These are phyloP conservation scores for Actinomortierella wolfii DNA, from an alignment of 371 early-diverging fungal species.

Conservation along the genomic window DNA sequence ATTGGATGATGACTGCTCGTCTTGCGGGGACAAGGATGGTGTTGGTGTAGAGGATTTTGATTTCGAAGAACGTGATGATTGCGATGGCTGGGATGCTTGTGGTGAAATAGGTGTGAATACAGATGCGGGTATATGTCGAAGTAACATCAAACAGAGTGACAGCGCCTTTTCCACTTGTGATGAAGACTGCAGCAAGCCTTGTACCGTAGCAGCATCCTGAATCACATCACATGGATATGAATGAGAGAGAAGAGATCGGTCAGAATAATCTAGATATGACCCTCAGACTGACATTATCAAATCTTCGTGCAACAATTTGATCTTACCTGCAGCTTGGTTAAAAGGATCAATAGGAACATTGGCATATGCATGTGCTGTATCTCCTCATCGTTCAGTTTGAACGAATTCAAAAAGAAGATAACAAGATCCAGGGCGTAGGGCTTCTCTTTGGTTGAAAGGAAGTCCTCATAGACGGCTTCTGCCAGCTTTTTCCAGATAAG, in stretches of 20 bases:
- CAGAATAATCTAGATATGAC: no score
- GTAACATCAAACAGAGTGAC: conserved; percentile 38
- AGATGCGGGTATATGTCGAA: conserved; percentile 44
- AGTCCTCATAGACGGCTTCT: conserved; percentile 53
- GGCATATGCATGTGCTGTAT: conserved; percentile 80
- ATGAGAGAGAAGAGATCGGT: no score
- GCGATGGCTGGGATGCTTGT: conserved; percentile 16
- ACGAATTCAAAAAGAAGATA: conserved; percentile 68
- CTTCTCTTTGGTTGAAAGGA: conserved; percentile 46
- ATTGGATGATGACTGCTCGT: conserved; percentile 6
- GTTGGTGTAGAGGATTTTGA: conserved; percentile 40
- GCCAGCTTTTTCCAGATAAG: conserved; percentile 79
- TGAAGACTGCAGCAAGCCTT: conserved; percentile 28
- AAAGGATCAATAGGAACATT: conserved; percentile 63
- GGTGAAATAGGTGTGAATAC: conserved; percentile 43
- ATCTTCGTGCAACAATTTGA: no score
- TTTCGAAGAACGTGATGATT: conserved; percentile 29
- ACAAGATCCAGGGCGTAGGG: conserved; percentile 60
- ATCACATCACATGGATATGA: conserved; percentile 1
- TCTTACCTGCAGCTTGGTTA: conserved; percentile 59
- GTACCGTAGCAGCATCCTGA: conserved; percentile 15
- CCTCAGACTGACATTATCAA: no score
- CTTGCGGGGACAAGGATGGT: conserved; percentile 5
- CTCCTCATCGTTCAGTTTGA: conserved; percentile 82
- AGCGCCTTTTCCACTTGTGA: conserved; percentile 34